phyloP scores from a whole-genome alignment of 768 basidiomycete species.

The Dioszegia crocea region DNA sequence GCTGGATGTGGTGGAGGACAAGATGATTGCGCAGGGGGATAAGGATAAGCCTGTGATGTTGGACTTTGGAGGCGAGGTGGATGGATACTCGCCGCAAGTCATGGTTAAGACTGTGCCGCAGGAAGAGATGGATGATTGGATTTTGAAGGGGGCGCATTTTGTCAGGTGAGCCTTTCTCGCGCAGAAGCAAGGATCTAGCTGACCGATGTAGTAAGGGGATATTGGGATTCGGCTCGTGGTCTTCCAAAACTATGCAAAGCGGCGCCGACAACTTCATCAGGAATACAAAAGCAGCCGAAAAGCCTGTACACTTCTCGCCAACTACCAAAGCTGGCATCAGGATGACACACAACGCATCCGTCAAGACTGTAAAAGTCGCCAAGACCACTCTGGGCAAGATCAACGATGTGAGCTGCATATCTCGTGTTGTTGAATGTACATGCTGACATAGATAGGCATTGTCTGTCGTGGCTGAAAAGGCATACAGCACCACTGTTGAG shows the following conservation, averaged over 20 bases:
- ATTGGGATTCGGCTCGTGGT: slow-evolving; percentile 61
- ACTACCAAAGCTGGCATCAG: slow-evolving; percentile 60
- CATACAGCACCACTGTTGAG: slow-evolving; percentile 19
- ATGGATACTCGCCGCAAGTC: slow-evolving; percentile 53
- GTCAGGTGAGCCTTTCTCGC: slow-evolving; percentile 56
- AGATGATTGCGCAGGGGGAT: slow-evolving; percentile 52
- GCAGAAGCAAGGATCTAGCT: neutral
- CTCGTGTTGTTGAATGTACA: neutral
- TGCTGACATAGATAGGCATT: slow-evolving; percentile 25
- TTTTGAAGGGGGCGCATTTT: slow-evolving; percentile 59
- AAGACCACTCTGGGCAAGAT: slow-evolving; percentile 61
- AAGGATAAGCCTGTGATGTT: slow-evolving; percentile 60
- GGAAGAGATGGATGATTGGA: slow-evolving; percentile 64
- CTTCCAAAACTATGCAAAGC: slow-evolving; percentile 60
- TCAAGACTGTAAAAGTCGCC: slow-evolving; percentile 65
- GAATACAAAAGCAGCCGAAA: slow-evolving; percentile 58
- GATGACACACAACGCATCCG: slow-evolving; percentile 62
- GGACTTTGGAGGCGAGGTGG: slow-evolving; percentile 58
- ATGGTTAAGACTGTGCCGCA: slow-evolving; percentile 63
- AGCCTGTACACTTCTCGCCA: slow-evolving; percentile 61
- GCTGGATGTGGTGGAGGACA: slow-evolving; percentile 61
- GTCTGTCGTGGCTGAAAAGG: slow-evolving; percentile 30
- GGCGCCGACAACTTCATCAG: slow-evolving; percentile 63
- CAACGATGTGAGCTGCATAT: slow-evolving; percentile 50
- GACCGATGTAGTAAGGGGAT: slow-evolving; percentile 59